Evolutionary conservation across 2,329 filamentous ascomycete genomes (phyloP).

Genomic region (Cadophora sp.): DNA sequence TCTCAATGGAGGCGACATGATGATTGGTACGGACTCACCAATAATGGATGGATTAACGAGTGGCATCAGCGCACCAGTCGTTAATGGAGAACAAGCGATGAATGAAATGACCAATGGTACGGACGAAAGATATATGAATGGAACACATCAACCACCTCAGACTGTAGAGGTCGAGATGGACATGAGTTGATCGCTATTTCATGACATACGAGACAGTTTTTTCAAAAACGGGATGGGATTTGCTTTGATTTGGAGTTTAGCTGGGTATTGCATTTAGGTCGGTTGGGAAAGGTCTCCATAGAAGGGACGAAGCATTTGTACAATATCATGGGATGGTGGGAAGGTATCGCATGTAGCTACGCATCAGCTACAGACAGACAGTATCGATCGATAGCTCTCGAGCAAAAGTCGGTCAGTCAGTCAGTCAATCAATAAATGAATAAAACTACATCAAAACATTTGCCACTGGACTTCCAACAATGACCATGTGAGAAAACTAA

Average conservation of each 20-base stretch:
- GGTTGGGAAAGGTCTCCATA: constrained; percentile 14
- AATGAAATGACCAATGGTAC: constrained; percentile 27
- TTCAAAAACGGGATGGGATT: constrained; percentile 18
- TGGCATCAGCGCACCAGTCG: constrained; percentile 1
- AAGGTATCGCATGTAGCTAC: constrained; percentile 6
- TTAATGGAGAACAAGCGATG: constrained; percentile 26
- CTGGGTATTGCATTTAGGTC: constrained; percentile 22
- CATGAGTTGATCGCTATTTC: constrained; percentile 46
- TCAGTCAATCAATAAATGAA: not conserved
- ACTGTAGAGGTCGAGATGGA: constrained; percentile 51
- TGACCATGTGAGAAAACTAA: not conserved
- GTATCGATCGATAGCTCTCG: not conserved
- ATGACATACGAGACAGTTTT: constrained; percentile 9
- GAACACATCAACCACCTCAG: constrained; percentile 25
- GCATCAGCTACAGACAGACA: not conserved
- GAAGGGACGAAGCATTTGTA: constrained; percentile 13
- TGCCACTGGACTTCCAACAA: not conserved
- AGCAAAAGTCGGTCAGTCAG: constrained; percentile 1
- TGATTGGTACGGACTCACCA: constrained; percentile 26
- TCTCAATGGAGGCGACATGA: constrained; percentile 24
- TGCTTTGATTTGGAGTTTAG: constrained; percentile 23
- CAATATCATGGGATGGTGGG: constrained; percentile 22
- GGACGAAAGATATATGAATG: constrained; percentile 24
- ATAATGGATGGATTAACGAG: not conserved
- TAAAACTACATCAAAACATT: not conserved